Conservation (phyloP, 495 filamentous ascomycete species). For the Parathielavia hyrcaniae region DNA sequence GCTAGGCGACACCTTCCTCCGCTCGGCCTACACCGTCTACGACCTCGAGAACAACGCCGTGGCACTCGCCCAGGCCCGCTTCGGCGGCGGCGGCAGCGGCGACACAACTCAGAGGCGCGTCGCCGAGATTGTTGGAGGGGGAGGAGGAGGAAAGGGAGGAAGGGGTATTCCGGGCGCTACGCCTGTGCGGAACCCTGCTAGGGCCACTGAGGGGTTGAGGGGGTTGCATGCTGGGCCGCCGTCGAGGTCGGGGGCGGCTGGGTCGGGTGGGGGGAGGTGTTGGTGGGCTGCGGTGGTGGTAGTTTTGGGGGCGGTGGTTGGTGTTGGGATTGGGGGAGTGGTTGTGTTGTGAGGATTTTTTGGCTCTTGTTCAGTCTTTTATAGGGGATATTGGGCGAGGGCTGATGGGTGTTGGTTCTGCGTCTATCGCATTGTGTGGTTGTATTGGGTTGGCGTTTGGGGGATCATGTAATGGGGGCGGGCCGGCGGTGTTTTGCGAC, state of each 20-base stretch:
- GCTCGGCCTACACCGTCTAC: constrained; percentile 88
- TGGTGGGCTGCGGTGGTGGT: background rate
- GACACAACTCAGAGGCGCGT: too few species aligned
- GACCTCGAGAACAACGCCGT: constrained; percentile 86
- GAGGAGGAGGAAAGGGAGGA: constrained; percentile 52
- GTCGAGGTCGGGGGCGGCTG: too few species aligned
- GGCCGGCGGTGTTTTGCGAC: background rate
- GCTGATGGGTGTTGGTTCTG: background rate
- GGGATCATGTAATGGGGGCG: background rate
- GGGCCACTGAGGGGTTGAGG: constrained; percentile 40
- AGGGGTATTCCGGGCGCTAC: constrained; percentile 65
- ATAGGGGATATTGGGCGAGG: background rate
- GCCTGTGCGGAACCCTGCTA: constrained; percentile 57
- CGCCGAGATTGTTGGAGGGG: constrained; percentile 73
- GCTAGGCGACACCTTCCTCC: constrained; percentile 87
- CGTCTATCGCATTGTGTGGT: background rate
- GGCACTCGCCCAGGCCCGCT: constrained; percentile 75
- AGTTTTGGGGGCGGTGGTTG: background rate
- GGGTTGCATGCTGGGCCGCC: constrained; percentile 5
- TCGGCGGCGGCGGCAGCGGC: constrained; percentile 56
- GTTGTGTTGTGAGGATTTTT: background rate
- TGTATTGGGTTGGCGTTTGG: constrained; percentile 11
- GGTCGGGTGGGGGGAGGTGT: too few species aligned
- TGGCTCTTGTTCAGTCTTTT: too few species aligned
- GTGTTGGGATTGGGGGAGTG: background rate